Conservation (phyloP, 257 asterid species). For the Scutellaria barbata region DNA sequence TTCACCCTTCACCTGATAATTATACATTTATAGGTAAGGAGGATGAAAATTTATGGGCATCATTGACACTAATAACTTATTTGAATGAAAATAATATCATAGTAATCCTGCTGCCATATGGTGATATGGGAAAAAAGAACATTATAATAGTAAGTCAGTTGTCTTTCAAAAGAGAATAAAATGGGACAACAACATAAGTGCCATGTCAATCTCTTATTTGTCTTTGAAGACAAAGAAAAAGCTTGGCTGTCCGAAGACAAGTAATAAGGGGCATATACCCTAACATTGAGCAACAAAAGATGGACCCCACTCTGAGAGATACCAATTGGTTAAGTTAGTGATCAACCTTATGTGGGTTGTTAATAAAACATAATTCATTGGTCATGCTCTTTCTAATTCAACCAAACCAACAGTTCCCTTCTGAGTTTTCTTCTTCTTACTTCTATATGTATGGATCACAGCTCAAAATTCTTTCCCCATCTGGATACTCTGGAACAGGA, state of each 20-base stretch:
- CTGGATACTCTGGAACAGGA: not conserved
- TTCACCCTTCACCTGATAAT: conserved; percentile 80
- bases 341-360: not conserved
- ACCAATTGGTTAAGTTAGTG: conserved; percentile 14
- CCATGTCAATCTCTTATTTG: not conserved
- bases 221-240: conserved; percentile 5
- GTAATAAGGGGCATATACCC: not conserved
- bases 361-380: not conserved
- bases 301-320: not conserved
- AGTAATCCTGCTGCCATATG: conserved; percentile 14
- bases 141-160: conserved; percentile 4
- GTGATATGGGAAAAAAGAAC: not conserved
- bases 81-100: not conserved
- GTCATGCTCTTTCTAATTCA: conserved; percentile 14
- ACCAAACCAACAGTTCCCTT: not conserved
- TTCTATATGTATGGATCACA: conserved; percentile 9
- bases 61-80: not conserved
- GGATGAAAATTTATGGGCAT: not conserved
- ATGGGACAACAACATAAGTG: not conserved
- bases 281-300: not conserved
- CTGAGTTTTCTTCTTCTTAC: not conserved
- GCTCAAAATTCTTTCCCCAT: not conserved
- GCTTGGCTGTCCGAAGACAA: not conserved
- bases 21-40: conserved; percentile 34
- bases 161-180: not conserved